Conservation (phyloP, 2,329 filamentous ascomycete species). For the Xylariaceae sp. region DNA sequence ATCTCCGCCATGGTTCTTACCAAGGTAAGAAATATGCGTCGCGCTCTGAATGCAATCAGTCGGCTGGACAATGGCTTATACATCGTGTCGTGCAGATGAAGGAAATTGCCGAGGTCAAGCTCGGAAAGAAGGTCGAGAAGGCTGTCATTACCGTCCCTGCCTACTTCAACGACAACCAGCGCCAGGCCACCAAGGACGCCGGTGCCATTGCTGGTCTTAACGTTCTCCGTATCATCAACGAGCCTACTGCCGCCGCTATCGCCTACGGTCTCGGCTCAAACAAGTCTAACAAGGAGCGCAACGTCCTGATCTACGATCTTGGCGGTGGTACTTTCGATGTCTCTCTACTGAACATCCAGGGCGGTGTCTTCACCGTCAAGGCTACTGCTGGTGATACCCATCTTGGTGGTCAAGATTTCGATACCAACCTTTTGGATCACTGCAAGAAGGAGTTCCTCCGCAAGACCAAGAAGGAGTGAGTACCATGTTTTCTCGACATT, state of each 20-base stretch:
- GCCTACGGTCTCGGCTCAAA: constrained; percentile 94
- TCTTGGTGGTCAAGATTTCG: constrained; percentile 92
- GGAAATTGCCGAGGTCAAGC: constrained; percentile 96
- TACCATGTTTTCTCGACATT: background rate
- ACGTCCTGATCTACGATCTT: constrained; percentile 99
- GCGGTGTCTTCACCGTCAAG: constrained; percentile 99
- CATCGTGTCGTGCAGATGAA: constrained; percentile 72
- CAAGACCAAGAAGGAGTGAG: constrained; percentile 61
- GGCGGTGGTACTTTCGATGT: constrained; percentile 99
- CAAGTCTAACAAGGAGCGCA: constrained; percentile 96
- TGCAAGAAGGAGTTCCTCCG: constrained; percentile 92
- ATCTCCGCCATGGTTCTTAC: constrained; percentile 97
- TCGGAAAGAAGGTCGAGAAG: constrained; percentile 98
- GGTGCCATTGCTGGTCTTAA: constrained; percentile 96
- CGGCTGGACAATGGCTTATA: constrained; percentile 18
- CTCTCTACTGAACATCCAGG: constrained; percentile 96
- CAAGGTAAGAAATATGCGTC: constrained; percentile 88
- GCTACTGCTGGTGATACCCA: constrained; percentile 97
- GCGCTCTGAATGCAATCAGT: too few relatives aligned
- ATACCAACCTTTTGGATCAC: constrained; percentile 90
- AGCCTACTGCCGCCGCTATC: constrained; percentile 96
- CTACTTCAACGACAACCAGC: constrained; percentile 99
- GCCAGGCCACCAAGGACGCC: constrained; percentile 98
- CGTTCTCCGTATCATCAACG: constrained; percentile 99
- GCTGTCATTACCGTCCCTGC: constrained; percentile 97